A percentile compares a stretch with the other conserved stretches of the same genome.
These are phyloP conservation scores for Mycena filopes DNA, from an alignment of 768 basidiomycete species.

Conservation along the genomic window DNA sequence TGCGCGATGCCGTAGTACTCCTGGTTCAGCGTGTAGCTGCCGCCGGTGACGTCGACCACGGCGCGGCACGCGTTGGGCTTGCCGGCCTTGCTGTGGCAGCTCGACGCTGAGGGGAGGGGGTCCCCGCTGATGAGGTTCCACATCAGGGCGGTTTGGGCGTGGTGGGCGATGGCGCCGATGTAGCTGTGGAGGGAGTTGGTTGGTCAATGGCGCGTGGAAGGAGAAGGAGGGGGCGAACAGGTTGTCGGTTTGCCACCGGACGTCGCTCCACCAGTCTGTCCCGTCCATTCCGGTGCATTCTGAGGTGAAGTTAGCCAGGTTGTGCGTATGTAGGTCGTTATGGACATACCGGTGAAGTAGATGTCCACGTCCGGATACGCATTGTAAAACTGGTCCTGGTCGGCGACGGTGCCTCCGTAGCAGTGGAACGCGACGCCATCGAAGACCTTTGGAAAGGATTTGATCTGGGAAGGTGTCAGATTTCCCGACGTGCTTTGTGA, in stretches of 20 bases:
- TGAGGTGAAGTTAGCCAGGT: not conserved
- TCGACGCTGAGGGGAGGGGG: not conserved
- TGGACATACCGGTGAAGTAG: conserved; percentile 9
- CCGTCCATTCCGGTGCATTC: conserved; percentile 21
- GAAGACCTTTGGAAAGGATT: not conserved
- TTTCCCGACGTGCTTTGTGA: no score
- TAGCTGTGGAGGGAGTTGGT: no score
- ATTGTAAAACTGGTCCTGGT: conserved; percentile 13
- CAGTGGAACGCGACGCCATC: conserved; percentile 18
- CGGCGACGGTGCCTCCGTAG: conserved; percentile 2
- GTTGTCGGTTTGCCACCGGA: conserved; percentile 13
- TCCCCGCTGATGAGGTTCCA: conserved; percentile 15
- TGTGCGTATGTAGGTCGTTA: no score
- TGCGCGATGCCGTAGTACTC: conserved; percentile 22
- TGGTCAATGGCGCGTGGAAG: no score
- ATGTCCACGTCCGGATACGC: conserved; percentile 1
- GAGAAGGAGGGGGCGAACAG: not conserved
- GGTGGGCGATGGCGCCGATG: conserved; percentile 7
- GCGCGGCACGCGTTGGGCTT: conserved; percentile 11
- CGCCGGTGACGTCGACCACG: conserved; percentile 5
- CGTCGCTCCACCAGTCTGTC: conserved; percentile 5
- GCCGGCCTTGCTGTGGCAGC: conserved; percentile 9
- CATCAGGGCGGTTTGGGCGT: conserved; percentile 9
- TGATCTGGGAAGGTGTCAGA: conserved; percentile 1
- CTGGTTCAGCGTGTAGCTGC: conserved; percentile 7